Conservation (phyloP, 192 early-diverging fungal species). For the Coemansia sp. region DNA sequence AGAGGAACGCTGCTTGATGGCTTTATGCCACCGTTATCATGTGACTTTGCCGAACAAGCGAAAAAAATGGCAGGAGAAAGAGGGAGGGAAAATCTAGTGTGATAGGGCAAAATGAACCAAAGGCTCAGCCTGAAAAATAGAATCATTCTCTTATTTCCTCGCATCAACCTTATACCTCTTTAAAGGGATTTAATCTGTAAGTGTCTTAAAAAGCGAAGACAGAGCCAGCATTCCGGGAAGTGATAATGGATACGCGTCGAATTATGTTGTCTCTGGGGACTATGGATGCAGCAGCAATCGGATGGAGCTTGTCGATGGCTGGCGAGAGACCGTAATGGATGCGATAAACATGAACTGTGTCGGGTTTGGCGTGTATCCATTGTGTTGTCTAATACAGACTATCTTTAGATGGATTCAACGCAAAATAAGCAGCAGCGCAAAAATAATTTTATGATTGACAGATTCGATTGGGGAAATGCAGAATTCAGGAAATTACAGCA, state of each 20-base stretch:
- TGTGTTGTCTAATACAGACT: too few species aligned
- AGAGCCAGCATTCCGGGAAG: not conserved
- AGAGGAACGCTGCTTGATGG: not conserved
- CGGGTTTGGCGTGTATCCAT: too few species aligned
- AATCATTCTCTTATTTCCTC: conserved; percentile 16
- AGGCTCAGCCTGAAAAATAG: not conserved
- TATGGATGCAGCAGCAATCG: not conserved
- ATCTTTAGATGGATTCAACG: too few species aligned
- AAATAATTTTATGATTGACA: too few species aligned
- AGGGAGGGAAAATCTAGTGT: not conserved
- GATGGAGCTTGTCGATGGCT: too few species aligned
- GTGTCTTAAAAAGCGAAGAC: conserved; percentile 3
- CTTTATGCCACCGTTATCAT: not conserved
- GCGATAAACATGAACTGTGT: too few species aligned
- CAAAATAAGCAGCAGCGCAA: too few species aligned
- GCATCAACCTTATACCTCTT: conserved; percentile 9
- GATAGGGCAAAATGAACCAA: conserved; percentile 2
- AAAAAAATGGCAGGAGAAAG: not conserved
- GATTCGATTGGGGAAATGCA: too few species aligned
- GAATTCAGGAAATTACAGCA: too few species aligned
- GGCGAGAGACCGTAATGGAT: too few species aligned
- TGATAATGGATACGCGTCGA: not conserved
- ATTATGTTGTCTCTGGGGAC: not conserved
- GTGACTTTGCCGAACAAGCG: not conserved
- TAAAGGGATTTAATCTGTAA: conserved; percentile 11